Evolutionary conservation across 2,329 filamentous ascomycete genomes (phyloP).

Genomic region (Ophiostoma ips): DNA sequence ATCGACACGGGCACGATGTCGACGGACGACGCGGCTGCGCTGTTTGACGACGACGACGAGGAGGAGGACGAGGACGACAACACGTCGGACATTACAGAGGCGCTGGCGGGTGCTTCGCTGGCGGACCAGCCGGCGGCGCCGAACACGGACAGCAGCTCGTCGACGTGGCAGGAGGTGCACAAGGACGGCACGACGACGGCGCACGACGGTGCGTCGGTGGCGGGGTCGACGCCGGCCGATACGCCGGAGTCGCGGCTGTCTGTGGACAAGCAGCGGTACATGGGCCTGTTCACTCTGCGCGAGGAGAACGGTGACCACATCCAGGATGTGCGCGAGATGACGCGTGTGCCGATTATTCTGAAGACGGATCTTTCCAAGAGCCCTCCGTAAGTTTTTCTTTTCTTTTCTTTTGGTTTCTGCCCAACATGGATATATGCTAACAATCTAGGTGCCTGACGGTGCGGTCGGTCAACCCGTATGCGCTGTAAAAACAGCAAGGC

Average conservation of each 20-base stretch:
- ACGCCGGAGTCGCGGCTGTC: slow-evolving; percentile 59
- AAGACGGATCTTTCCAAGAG: slow-evolving; percentile 98
- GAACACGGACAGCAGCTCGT: slow-evolving; percentile 89
- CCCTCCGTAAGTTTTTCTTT: slow-evolving; percentile 68
- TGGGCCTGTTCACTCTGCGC: slow-evolving; percentile 75
- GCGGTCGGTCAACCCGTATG: slow-evolving; percentile 68
- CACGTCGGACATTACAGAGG: slow-evolving; percentile 75
- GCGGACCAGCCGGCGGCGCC: slow-evolving; percentile 81
- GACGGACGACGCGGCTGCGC: slow-evolving; percentile 82
- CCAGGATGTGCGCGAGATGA: slow-evolving; percentile 97
- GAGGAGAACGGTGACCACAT: slow-evolving; percentile 94
- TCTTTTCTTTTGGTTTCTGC: neutral
- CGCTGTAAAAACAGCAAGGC: slow-evolving; percentile 31
- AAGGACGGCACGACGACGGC: slow-evolving; percentile 26
- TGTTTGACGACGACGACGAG: slow-evolving; percentile 92
- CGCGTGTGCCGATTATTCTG: slow-evolving; percentile 87
- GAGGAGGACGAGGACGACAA: slow-evolving; percentile 76
- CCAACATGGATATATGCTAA: slow-evolving; percentile 15
- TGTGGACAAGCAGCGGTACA: slow-evolving; percentile 90
- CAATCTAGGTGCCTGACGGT: slow-evolving; percentile 65
- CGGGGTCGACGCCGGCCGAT: slow-evolving; percentile 79
- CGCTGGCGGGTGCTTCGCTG: slow-evolving; percentile 81
- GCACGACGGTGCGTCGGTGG: slow-evolving; percentile 69
- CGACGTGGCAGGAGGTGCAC: slow-evolving; percentile 57
- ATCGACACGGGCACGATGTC: slow-evolving; percentile 92